These are phyloP conservation scores for Acacia concinna DNA, from an alignment of 331 rosid species.

Conservation along the genomic window DNA sequence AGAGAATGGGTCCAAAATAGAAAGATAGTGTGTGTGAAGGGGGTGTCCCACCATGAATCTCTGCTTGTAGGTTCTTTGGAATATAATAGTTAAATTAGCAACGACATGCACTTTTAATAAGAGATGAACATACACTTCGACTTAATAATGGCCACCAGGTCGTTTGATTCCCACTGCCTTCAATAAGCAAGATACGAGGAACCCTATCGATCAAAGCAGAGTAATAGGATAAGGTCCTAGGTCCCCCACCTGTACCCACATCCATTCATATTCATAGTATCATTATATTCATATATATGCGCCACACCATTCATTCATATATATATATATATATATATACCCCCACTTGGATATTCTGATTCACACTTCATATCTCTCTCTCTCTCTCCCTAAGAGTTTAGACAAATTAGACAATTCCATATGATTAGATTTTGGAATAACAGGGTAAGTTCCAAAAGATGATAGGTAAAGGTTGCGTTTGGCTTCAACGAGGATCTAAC, in stretches of 20 bases:
- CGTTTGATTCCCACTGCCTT: conserved; percentile 48
- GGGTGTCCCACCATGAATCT: conserved; percentile 29
- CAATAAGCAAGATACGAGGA: conserved; percentile 52
- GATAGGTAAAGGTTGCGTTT: conserved; percentile 10
- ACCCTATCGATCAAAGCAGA: background rate
- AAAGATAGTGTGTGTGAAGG: too few species aligned
- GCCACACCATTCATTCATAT: too few species aligned
- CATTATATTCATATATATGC: too few species aligned
- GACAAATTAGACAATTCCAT: background rate
- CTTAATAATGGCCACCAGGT: conserved; percentile 36
- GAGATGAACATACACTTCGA: background rate
- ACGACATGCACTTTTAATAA: background rate
- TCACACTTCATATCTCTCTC: conserved; percentile 2
- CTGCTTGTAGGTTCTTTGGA: background rate
- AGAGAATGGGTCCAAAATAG: background rate
- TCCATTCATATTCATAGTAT: background rate
- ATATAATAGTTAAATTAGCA: background rate
- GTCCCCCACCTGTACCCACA: conserved; percentile 27
- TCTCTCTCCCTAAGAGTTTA: background rate
- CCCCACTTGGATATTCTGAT: conserved; percentile 39
- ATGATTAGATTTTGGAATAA: background rate
- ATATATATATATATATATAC: too few species aligned
- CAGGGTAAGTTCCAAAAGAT: background rate
- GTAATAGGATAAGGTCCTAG: conserved; percentile 32
- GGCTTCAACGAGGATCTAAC: conserved; percentile 41